Evolutionary conservation across 805 yeast genomes (phyloP).

Genomic region (Nakazawaea peltata): DNA sequence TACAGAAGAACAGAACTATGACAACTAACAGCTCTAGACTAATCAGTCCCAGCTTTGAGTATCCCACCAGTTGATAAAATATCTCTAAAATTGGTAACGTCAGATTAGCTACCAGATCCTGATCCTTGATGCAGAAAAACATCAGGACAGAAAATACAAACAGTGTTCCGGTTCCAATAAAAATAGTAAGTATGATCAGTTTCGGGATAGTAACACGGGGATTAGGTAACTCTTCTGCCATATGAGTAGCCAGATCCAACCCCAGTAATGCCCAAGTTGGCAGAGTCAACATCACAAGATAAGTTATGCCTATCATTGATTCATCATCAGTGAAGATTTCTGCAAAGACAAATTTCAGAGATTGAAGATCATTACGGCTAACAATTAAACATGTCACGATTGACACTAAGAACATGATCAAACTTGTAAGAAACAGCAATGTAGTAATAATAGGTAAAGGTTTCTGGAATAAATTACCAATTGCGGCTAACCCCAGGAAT

Average conservation of each 20-base stretch:
- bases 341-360: constrained; percentile 17
- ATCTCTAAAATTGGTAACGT: constrained; percentile 13
- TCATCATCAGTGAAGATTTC: constrained; percentile 19
- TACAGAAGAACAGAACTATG: constrained; percentile 4
- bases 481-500: constrained; percentile 13
- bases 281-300: constrained; percentile 19
- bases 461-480: constrained; percentile 14
- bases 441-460: constrained; percentile 17
- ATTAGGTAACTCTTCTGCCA: constrained; percentile 22
- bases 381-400: constrained; percentile 15
- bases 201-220: constrained; percentile 22
- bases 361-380: constrained; percentile 10
- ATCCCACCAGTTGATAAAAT: constrained; percentile 12
- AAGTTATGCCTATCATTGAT: constrained; percentile 20
- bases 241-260: constrained; percentile 24
- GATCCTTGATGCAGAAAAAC: constrained; percentile 20
- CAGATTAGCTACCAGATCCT: constrained; percentile 12
- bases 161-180: constrained; percentile 20
- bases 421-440: constrained; percentile 17
- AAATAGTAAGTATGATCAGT: constrained; percentile 21
- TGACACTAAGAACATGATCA: constrained; percentile 16
- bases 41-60: constrained; percentile 10
- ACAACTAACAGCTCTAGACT: constrained; percentile 10
- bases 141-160: constrained; percentile 21
- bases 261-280: constrained; percentile 12